Base-by-base conservation (phyloP, 2,329 filamentous ascomycete species). In the Mollisia scopiformis region DNA sequence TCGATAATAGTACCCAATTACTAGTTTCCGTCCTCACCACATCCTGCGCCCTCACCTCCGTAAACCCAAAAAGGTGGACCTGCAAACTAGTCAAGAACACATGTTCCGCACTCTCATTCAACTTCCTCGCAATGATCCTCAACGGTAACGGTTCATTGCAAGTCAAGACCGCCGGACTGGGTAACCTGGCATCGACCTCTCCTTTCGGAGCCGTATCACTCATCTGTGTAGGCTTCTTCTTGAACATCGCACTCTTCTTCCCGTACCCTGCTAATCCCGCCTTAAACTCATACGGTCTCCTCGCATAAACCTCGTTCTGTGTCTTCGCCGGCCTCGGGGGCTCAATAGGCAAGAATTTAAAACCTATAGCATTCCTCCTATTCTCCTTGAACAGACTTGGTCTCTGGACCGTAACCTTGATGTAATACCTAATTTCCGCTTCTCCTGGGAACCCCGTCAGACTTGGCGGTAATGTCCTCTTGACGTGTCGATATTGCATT, bases 391-490 rank as follows among this genome's bases (percentile, higher is more conserved):
- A 92, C 61, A 97, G 83, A 14, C 90, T 88, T 0, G 93, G 92
- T n/a, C 93, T 83, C 71, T 93, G 91, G 6, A 98, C 88, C 0
- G 95, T 98, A n/a, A 90, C 92, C 75, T 99, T 99, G 73, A 98
- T 84, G 73, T 91, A 99, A 77, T 99, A 99, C 68, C 88, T 85
- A 62, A 98, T 93, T 76, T 97, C 93, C 23, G 93, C 94, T 75
- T 93, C 87, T 31, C 89, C 89, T 0, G 92, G 91, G 67, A 95
- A 93, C 2, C 92, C 92, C n/a, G 85, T 91, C 57, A 98, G 79
- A 4, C 93, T 96, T 0, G 95, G 95, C 5, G 95, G 95, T 11
- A 99, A 81, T 0, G 93, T 96, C 68, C 88, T 87, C 72, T 90
- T 95, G 65, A 95, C 86, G 78, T 99, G 95, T 39, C 74, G 74